Base-by-base conservation (phyloP, 352 stramenopile genomes). In the Globisporangium carolinianum region DNA sequence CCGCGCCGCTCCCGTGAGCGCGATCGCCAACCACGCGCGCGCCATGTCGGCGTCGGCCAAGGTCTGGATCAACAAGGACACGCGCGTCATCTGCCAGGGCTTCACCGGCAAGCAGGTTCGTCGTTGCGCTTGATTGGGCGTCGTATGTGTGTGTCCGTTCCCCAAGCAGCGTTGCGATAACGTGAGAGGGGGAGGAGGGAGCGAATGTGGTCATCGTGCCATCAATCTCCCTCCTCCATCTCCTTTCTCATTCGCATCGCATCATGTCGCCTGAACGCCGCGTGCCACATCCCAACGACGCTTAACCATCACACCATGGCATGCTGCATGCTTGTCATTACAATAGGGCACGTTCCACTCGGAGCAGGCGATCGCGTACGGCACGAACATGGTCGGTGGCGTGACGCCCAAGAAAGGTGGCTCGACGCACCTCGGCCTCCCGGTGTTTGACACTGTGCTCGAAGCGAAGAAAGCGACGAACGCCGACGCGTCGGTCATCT, bases 21-120 rank as follows among this genome's bases (percentile, higher is more conserved):
- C 69, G 42, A 55, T 75, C 48, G 65, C 65, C 58, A 65, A 58
- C 61, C 68, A 69, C 59, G 68, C 71, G 57, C 85, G 83, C 75
- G 69, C 67, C 65, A 92, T 95, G 85, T 98, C 93, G 51, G 83
- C 96, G n/a, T 98, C 89, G 38, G 97, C 97, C 67, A 98, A 98
- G 63, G 97, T 99, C 49, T 99, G 97, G 97, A 92, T 99, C 59
- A 96, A 99, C 82, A 98, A 99, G 83, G 91, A 99, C 77, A 99
- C 97, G 42, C 95, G 94, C 61, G 97, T 99, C 38, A 98, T 99
- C 70, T 98, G 95, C 73, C 98, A 99, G 79, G 98, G 98, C 53
- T 99, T 99, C 75, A 99, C 98, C 51, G 98, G 98, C 68, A 99
- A 99, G 79, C 96, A 99, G 86, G 90, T 97, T 79, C 24, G 24